Conservation (phyloP, 768 basidiomycete genomes). For the Clitopilus hobsonii region DNA sequence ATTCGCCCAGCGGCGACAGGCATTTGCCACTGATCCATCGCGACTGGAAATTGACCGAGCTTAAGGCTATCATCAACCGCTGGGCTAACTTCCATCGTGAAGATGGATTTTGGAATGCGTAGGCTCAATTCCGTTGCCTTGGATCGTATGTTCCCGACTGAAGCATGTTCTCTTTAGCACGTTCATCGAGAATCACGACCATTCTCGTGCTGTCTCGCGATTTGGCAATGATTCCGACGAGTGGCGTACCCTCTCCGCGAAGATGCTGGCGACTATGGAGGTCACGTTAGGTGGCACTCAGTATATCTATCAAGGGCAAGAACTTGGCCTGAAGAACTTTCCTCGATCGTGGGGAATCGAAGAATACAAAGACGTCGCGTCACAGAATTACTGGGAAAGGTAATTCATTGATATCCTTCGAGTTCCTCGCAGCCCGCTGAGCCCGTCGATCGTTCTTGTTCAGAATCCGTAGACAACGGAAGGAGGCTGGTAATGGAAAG, state of each 20-base stretch:
- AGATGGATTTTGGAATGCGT: conserved; percentile 68
- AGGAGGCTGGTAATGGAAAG: conserved; percentile 19
- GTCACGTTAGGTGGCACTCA: conserved; percentile 60
- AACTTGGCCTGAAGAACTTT: conserved; percentile 64
- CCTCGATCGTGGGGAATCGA: conserved; percentile 61
- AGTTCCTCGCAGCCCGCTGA: background rate
- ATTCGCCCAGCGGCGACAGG: conserved; percentile 34
- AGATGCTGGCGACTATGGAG: conserved; percentile 60
- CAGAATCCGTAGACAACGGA: conserved; percentile 37
- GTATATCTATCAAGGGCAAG: conserved; percentile 75
- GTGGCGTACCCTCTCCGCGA: conserved; percentile 57
- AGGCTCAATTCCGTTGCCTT: conserved; percentile 18
- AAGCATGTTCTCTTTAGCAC: conserved; percentile 27
- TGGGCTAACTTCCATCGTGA: conserved; percentile 60
- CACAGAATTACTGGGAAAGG: conserved; percentile 56
- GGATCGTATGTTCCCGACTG: conserved; percentile 3
- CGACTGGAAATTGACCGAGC: conserved; percentile 47
- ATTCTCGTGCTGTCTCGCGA: conserved; percentile 57
- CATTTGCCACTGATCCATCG: conserved; percentile 34
- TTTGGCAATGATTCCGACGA: conserved; percentile 57
- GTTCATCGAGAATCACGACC: conserved; percentile 71
- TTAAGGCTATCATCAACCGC: conserved; percentile 40
- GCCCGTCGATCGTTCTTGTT: background rate
- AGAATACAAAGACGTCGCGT: conserved; percentile 68
- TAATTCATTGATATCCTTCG: conserved; percentile 18